Base-by-base conservation (phyloP, 2,329 filamentous ascomycete genomes). In the Blastomyces parvus region DNA sequence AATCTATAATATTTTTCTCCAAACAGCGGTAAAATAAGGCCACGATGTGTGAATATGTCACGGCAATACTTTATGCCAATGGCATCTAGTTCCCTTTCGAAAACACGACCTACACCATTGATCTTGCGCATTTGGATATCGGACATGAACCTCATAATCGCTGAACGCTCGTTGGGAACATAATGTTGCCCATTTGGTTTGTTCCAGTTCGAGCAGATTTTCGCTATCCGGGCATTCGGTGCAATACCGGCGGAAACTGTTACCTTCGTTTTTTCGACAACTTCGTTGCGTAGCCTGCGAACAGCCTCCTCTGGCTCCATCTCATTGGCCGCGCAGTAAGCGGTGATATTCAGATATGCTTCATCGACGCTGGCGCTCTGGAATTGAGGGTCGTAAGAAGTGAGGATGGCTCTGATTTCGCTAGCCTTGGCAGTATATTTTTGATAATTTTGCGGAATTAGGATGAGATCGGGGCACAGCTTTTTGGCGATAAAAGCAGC, bases 301-400 rank as follows among this genome's bases (percentile, higher is more conserved):
- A 97, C 89, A 0, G 82, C 89, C 38, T 90, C 87, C 56, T 88
- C 86, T 0, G 93, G 87, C 0, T 76, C 80, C 72, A 93, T 81
- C 13, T 83, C 71, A 66, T 92, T 86, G 42, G 86, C 83, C 13
- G 78, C 69, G 71, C 93, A 96, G 72, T 96, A 97, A 60, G 87
- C 80, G 0, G 94, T 97, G 64, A 99, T 89, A 70, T 99, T 97
- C 36, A 99, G 80, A 72, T 97, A 99, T 0, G 94, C 94, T 74
- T 99, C 94, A 69, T 99, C 94, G 67, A 96, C 92, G 72, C 91
- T 96, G 0, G 93, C 91, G 69, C 89, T 95, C 74, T 97, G 91
- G 69, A 96, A 99, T 1, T 89, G 83, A 0, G 90, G 85, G 70
- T 99, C 94, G 71, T 97, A 99, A n/a, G 88, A 82, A 13, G 85